These are phyloP conservation scores for Haematococcus lacustris DNA, from an alignment of 139 green algal species.

Conservation along the genomic window DNA sequence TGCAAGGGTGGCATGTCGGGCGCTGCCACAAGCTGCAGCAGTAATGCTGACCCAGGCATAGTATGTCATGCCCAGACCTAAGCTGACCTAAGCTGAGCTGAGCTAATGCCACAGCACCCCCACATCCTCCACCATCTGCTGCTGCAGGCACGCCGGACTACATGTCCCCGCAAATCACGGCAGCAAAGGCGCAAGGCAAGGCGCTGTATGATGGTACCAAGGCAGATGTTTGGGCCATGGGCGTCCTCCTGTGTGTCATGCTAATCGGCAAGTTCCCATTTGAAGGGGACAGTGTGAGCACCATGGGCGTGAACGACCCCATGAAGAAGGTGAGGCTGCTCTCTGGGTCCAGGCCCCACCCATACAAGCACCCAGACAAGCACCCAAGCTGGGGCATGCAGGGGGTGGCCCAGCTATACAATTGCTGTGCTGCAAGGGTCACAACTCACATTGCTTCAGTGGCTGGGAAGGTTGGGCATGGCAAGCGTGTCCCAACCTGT, in stretches of 20 bases:
- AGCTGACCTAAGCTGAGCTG: neutral
- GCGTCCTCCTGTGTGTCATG: slow-evolving; percentile 53
- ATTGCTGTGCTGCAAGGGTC: too few species aligned
- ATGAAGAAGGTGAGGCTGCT: slow-evolving; percentile 29
- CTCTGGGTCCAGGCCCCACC: too few species aligned
- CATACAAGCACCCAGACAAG: too few species aligned
- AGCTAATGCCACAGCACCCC: too few species aligned
- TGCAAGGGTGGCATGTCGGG: neutral
- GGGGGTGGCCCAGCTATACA: too few species aligned
- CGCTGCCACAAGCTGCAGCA: neutral
- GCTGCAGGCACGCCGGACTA: slow-evolving; percentile 28
- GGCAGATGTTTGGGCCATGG: slow-evolving; percentile 43
- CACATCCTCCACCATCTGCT: too few species aligned
- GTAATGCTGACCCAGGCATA: neutral
- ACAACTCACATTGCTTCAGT: too few species aligned
- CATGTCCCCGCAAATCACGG: slow-evolving; percentile 26
- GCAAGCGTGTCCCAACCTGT: too few species aligned
- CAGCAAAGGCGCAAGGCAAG: slow-evolving; percentile 23
- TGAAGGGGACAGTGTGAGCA: slow-evolving; percentile 25
- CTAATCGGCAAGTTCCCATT: slow-evolving; percentile 58
- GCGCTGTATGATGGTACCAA: slow-evolving; percentile 28
- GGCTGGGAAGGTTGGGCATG: too few species aligned
- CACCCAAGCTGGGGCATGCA: too few species aligned
- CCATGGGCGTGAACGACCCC: slow-evolving; percentile 19
- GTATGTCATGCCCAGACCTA: neutral